Evolutionary conservation across 768 basidiomycete species (phyloP), one percentile per base, ranked within the genome.

Genomic region (Agrocybe chaxingu): DNA sequence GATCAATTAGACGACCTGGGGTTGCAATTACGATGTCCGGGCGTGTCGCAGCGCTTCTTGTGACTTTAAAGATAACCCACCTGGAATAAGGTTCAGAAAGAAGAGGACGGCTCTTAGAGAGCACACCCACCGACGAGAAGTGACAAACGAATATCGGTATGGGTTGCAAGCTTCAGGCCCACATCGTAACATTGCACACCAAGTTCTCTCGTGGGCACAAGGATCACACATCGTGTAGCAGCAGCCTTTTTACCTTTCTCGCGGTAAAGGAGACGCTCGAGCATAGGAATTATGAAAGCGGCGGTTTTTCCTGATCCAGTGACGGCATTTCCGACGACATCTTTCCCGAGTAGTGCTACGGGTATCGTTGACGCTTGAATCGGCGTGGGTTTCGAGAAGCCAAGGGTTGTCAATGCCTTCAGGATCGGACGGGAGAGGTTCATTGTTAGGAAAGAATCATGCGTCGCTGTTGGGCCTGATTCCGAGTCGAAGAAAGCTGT

Each of bases 271-370:
- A 99, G 75, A 50, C 97, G 87, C 67, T 99, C 97, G 44, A 95
- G 68, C 71, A 95, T 88, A 36, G 97, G 97, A 52, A 98, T 85
- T 62, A 89, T 87, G 70, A 98, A 99, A 1, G 97, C 97, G 8
- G 93, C 96, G 1, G 97, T 99, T 75, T 99, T 99, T 52, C 97
- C 97, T 4, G 94, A 97, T 53, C 97, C 97, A 12, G 97, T 99
- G 12, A 96, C 91, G 13, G 97, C 96, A 51, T 83, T 87, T 31
- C 96, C 97, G 47, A 99, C 94, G 34, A 99, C 80, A 65, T 99
- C 97, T 64, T 97, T 94, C 45, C 97, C 97, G 18, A 95, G 66
- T 13, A 99, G 80, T 18, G 94, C 96, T 38, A 94, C 85, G 12
- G 97, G 97, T 48, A 99, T 92, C 9, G 95, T 88, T 38, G 90